A percentile compares a stretch with the other conserved stretches of the same genome.
Evolutionary conservation across 2,329 filamentous ascomycete species (phyloP).

Genomic region (Fusarium camptoceras): DNA sequence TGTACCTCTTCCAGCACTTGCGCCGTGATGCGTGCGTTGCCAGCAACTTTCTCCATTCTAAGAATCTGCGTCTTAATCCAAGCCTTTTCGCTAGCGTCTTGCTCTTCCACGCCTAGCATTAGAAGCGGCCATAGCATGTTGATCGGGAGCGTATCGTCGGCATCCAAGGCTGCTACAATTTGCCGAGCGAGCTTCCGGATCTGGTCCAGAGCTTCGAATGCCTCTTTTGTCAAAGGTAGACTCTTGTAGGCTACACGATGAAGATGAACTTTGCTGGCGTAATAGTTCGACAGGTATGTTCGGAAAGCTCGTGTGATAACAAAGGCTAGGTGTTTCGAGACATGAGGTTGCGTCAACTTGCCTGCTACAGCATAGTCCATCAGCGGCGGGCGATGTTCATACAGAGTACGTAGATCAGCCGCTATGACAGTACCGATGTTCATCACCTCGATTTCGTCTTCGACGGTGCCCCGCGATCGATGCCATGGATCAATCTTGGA

Average conservation of each 20-base stretch:
- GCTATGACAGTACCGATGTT: slow-evolving; percentile 63
- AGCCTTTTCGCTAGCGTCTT: slow-evolving; percentile 58
- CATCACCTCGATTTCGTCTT: slow-evolving; percentile 70
- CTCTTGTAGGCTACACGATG: slow-evolving; percentile 68
- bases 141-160: slow-evolving; percentile 61
- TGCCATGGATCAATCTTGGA: slow-evolving; percentile 69
- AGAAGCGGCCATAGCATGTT: slow-evolving; percentile 69
- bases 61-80: slow-evolving; percentile 65
- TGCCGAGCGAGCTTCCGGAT: slow-evolving; percentile 61
- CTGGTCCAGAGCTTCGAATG: slow-evolving; percentile 59
- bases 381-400: slow-evolving; percentile 62
- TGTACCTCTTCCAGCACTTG: slow-evolving; percentile 61
- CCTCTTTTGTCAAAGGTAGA: slow-evolving; percentile 64
- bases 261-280: slow-evolving; percentile 66
- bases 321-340: slow-evolving; percentile 61
- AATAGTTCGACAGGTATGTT: slow-evolving; percentile 67
- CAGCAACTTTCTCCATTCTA: slow-evolving; percentile 59
- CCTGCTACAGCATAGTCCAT: slow-evolving; percentile 68
- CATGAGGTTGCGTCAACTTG: slow-evolving; percentile 59
- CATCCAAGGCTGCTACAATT: slow-evolving; percentile 55
- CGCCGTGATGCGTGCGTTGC: slow-evolving; percentile 58
- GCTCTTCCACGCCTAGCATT: slow-evolving; percentile 67
- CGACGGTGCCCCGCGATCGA: slow-evolving; percentile 65
- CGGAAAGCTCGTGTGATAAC: slow-evolving; percentile 65
- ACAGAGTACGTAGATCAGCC: slow-evolving; percentile 62